Evolutionary conservation across 164 flowering plant genomes (phyloP).

Genomic region (Taxillus chinensis): DNA sequence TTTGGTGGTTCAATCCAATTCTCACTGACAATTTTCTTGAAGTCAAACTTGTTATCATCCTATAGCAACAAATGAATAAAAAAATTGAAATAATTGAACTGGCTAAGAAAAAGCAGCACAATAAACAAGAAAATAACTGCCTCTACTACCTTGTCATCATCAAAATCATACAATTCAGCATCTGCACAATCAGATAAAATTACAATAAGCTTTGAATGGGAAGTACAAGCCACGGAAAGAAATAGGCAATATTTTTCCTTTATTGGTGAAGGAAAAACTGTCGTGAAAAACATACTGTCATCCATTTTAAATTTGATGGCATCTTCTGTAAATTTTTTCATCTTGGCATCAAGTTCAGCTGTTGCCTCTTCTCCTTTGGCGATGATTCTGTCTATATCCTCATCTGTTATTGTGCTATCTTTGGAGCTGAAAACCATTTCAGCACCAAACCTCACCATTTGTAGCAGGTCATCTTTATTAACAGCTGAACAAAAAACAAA

Average conservation of each 20-base stretch:
- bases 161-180: conserved; percentile 94
- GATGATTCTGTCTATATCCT: conserved; percentile 94
- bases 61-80: conserved; percentile 15
- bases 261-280: no score
- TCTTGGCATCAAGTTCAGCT: conserved; percentile 99
- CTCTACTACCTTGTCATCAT: conserved; percentile 71
- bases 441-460: conserved; percentile 99
- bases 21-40: conserved; percentile 92
- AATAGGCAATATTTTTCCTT: no score
- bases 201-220: no score
- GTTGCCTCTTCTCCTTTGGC: conserved; percentile 99
- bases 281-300: conserved; percentile 59
- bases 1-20: conserved; percentile 96
- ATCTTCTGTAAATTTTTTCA: conserved; percentile 99
- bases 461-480: conserved; percentile 91
- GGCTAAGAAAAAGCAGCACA: background rate
- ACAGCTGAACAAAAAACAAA: conserved; percentile 55
- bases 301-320: conserved; percentile 99
- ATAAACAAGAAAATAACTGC: background rate
- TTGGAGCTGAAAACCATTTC: conserved; percentile 99
- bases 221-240: no score
- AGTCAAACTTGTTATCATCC: conserved; percentile 90
- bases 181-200: conserved; percentile 31
- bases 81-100: background rate
- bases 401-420: conserved; percentile 97